Evolutionary conservation across 23 red algal genomes (phyloP).

Genomic region (Gracilaria domingensis): DNA sequence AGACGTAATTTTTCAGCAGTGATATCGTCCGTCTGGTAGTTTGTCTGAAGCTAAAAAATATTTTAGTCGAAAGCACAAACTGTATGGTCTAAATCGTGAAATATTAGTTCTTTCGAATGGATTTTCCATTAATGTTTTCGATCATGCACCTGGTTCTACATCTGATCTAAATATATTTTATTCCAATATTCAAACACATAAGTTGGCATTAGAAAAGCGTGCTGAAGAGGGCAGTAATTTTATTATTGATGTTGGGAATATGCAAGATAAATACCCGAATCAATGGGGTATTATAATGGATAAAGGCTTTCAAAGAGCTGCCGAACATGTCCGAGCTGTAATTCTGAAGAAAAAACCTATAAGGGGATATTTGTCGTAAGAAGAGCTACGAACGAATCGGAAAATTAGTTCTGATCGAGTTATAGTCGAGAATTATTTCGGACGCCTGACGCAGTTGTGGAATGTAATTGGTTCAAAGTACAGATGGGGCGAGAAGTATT

Average conservation of each 20-base stretch:
- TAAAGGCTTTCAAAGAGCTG: neutral
- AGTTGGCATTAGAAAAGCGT: too few relatives aligned
- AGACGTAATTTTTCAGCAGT: conserved; percentile 38
- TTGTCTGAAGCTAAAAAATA: conserved; percentile 11
- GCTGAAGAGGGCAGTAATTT: too few relatives aligned
- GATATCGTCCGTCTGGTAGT: neutral
- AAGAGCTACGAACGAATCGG: neutral
- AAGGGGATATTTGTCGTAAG: neutral
- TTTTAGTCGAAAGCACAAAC: conserved; percentile 2
- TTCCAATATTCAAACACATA: too few relatives aligned
- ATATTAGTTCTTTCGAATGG: conserved; percentile 1
- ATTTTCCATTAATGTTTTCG: neutral
- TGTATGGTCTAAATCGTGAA: neutral
- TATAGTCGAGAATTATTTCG: conserved; percentile 10
- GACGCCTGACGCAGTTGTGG: too few relatives aligned
- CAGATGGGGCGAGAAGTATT: conserved; percentile 1
- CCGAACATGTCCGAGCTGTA: neutral
- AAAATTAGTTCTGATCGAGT: neutral
- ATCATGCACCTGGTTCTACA: neutral
- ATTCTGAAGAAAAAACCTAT: too few relatives aligned
- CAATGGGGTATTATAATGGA: conserved; percentile 31
- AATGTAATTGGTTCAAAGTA: conserved; percentile 32
- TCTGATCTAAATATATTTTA: conserved; percentile 1
- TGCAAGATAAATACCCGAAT: conserved; percentile 1
- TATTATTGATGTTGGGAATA: too few relatives aligned